Percentiles rank a stretch among this genome's conserved stretches.
Evolutionary conservation across 2,329 filamentous ascomycete species (phyloP).

Genomic region (Hansfordia pulvinata): DNA sequence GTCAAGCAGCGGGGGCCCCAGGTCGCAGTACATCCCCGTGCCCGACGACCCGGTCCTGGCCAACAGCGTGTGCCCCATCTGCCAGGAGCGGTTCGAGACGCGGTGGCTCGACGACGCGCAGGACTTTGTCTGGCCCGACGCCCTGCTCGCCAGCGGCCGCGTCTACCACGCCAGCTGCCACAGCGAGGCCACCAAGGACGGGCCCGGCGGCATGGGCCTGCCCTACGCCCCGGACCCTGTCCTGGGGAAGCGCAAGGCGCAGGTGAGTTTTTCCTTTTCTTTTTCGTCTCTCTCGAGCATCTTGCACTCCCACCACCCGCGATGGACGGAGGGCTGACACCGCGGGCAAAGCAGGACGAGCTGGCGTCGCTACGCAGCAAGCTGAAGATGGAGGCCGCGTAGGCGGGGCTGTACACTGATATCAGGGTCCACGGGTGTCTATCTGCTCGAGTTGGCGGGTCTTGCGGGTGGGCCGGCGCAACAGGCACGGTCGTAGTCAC

Average conservation of each 20-base stretch:
- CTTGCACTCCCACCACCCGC: too few species aligned
- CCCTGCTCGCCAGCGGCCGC: slow-evolving; percentile 60
- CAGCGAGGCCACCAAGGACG: slow-evolving; percentile 62
- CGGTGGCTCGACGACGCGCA: slow-evolving; percentile 87
- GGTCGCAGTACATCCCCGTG: slow-evolving; percentile 65
- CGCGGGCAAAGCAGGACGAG: slow-evolving; percentile 16
- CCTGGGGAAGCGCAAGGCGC: slow-evolving; percentile 63
- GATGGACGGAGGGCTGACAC: slow-evolving; percentile 4
- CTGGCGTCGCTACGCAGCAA: slow-evolving; percentile 10
- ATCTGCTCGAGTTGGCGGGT: too few species aligned
- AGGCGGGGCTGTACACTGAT: too few species aligned
- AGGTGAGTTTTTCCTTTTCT: slow-evolving; percentile 28
- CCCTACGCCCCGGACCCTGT: slow-evolving; percentile 54
- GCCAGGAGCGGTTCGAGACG: slow-evolving; percentile 87
- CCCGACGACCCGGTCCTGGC: slow-evolving; percentile 64
- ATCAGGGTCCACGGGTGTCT: too few species aligned
- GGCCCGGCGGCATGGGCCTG: slow-evolving; percentile 30
- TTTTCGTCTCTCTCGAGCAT: too few species aligned
- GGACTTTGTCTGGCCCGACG: slow-evolving; percentile 95
- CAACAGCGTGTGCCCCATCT: slow-evolving; percentile 79
- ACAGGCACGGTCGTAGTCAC: too few species aligned
- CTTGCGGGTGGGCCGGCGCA: too few species aligned
- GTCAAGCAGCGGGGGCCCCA: too few species aligned
- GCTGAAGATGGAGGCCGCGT: slow-evolving; percentile 5
- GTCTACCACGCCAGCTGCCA: slow-evolving; percentile 89